Evolutionary conservation across 345 rosid genomes (phyloP), one percentile per base, ranked within the genome.

Genomic region (Brassica rapa): DNA sequence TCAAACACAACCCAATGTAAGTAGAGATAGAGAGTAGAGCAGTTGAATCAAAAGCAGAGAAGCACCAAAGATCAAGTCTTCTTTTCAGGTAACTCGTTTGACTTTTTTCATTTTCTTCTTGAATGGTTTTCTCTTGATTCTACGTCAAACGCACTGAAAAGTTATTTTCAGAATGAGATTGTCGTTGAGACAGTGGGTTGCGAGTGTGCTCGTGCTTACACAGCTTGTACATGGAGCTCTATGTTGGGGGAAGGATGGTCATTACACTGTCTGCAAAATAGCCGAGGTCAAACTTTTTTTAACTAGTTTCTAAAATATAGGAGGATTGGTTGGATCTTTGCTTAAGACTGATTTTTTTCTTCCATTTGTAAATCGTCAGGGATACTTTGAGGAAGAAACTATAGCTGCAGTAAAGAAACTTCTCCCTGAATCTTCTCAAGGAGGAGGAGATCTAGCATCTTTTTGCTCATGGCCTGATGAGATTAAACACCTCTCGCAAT

Each of bases 381-480:
- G 80, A 37, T 89, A 82, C 78, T 87, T 94, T 66, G 84, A 80
- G 75, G 85, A 87, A 65, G 93, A 87, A 56, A 88, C 93, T 43
- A 19, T 82, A 68, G 93, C 86, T 81, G 86, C 88, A 0, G 85
- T 89, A 35, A 89, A 83, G 56, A 84, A 83, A 49, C 80, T 94
- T 85, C 83, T 94, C 43, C 97, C 93, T 5, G 90, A 81, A 68
- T 90, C 86, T 61, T 88, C 92, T 25, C 83, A 84, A 15, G 98
- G 94, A 21, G 93, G 6, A 14, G 53, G 53, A 49, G 19, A 92
- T 73, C 88, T 94, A 65, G 96, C 96, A 62, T 57, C 85, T 32
- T 84, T 94, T 60, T 94, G 96, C 82, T 84, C 98, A 6, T 94
- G 97, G 97, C 55, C 98, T 10, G 98, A 92, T 86, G 85, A 88